A percentile compares a stretch with the other conserved stretches of the same genome.
Conservation (phyloP, 2,329 filamentous ascomycete species). For the Stenocarpella maydis region DNA sequence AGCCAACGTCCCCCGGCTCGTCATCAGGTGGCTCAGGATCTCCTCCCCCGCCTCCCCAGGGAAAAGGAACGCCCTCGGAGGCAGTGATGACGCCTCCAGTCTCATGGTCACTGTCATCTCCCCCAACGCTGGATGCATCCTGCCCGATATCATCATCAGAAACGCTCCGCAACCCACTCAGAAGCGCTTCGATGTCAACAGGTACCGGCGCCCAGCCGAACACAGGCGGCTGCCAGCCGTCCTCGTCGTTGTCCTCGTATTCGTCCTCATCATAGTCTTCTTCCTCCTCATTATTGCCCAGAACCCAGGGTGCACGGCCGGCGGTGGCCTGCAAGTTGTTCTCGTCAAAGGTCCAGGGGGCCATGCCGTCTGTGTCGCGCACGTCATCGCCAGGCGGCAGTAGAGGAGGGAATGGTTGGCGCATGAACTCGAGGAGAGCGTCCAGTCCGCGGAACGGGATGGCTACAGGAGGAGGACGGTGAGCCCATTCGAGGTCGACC, state of each 20-base stretch:
- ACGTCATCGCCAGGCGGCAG: neutral
- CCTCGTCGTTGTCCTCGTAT: slow-evolving; percentile 1
- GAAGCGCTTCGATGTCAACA: slow-evolving; percentile 12
- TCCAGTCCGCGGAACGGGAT: neutral
- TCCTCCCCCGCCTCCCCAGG: slow-evolving; percentile 17
- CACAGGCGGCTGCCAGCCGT: slow-evolving; percentile 21
- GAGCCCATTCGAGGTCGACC: neutral
- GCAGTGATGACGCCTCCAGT: neutral
- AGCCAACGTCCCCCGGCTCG: neutral
- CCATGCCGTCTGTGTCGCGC: slow-evolving; percentile 10
- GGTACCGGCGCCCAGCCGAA: slow-evolving; percentile 25
- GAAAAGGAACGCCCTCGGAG: neutral
- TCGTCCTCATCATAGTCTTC: slow-evolving; percentile 22
- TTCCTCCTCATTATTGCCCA: neutral
- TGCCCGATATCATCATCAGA: neutral
- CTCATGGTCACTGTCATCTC: slow-evolving; percentile 7
- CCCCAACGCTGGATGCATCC: neutral
- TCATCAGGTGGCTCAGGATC: neutral
- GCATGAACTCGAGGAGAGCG: slow-evolving; percentile 11
- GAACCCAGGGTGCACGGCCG: neutral
- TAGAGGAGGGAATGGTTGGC: slow-evolving; percentile 8
- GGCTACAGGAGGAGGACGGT: neutral
- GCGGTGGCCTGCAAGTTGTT: neutral
- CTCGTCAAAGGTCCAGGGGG: slow-evolving; percentile 7
- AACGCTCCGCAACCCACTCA: neutral